These are phyloP conservation scores for Chytriomyces hyalinus DNA, from an alignment of 192 early-diverging fungal genomes.

Conservation along the genomic window DNA sequence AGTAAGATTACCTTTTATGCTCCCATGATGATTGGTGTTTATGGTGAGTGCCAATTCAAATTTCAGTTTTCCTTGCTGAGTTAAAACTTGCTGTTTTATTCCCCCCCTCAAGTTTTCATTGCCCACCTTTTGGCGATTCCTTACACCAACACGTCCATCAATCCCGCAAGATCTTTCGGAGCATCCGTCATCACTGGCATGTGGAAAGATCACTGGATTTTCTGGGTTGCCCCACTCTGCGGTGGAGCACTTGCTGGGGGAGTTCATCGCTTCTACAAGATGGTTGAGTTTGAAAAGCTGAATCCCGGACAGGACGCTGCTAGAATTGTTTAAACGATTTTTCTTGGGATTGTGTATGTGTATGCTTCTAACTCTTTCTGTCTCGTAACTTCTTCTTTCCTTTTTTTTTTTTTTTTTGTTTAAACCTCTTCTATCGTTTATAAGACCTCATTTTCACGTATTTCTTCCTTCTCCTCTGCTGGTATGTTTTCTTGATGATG, in stretches of 20 bases:
- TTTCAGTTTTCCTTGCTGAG: background rate
- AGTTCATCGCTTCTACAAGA: constrained; percentile 38
- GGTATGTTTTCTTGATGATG: no score
- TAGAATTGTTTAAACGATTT: constrained; percentile 1
- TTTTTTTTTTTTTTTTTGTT: no score
- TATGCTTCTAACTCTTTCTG: no score
- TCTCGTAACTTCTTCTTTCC: no score
- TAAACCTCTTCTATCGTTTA: no score
- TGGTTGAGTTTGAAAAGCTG: constrained; percentile 39
- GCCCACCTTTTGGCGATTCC: constrained; percentile 50
- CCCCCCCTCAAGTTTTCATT: constrained; percentile 37
- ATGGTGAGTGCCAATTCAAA: constrained; percentile 12
- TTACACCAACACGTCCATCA: constrained; percentile 61
- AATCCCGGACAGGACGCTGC: constrained; percentile 47
- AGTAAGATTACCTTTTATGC: constrained; percentile 46
- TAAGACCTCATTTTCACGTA: no score
- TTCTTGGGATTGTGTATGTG: background rate
- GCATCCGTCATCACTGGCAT: constrained; percentile 56
- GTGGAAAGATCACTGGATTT: constrained; percentile 64
- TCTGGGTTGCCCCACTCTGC: constrained; percentile 64
- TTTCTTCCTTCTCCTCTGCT: no score
- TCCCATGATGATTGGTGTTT: constrained; percentile 48
- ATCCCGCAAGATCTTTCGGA: constrained; percentile 71
- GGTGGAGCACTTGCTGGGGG: constrained; percentile 53
- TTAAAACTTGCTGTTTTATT: constrained; percentile 21